These are phyloP conservation scores for Phytophthora hybrid DNA, from an alignment of 352 stramenopile species.

Conservation along the genomic window DNA sequence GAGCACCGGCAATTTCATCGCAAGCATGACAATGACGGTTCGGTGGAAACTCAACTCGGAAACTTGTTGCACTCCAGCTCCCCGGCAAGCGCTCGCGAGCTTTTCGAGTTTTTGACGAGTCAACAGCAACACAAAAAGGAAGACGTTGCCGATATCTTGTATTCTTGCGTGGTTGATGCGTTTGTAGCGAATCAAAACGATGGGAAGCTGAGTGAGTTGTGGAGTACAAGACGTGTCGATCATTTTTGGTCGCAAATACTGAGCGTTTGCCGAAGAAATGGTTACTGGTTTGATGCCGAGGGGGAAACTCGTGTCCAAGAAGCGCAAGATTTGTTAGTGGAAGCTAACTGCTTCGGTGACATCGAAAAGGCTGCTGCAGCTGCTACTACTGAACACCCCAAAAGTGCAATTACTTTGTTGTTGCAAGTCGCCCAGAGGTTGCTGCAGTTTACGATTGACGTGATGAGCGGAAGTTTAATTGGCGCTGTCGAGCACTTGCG, in stretches of 20 bases:
- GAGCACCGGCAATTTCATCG: slow-evolving; percentile 11
- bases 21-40: slow-evolving; percentile 1
- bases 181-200: slow-evolving; percentile 5
- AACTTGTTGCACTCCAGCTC: slow-evolving; percentile 6
- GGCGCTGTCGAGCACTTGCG: slow-evolving; percentile 60
- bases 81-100: slow-evolving; percentile 25
- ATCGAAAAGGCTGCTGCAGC: slow-evolving; percentile 26
- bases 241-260: slow-evolving; percentile 47
- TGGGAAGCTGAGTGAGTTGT: neutral
- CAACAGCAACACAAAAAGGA: neutral
- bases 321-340: slow-evolving; percentile 53
- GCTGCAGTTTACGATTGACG: slow-evolving; percentile 62
- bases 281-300: slow-evolving; percentile 53
- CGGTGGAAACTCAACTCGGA: neutral
- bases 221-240: slow-evolving; percentile 19
- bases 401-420: slow-evolving; percentile 1
- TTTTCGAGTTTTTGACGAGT: slow-evolving; percentile 33
- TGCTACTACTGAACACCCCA: neutral
- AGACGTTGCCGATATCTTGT: slow-evolving; percentile 3
- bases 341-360: slow-evolving; percentile 38
- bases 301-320: slow-evolving; percentile 44
- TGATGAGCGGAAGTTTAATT: slow-evolving; percentile 61
- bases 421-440: slow-evolving; percentile 37
- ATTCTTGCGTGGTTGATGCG: neutral
- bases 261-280: slow-evolving; percentile 39